Evolutionary conservation across 306 rosid species (phyloP).

Genomic region (Vigna trinervia): DNA sequence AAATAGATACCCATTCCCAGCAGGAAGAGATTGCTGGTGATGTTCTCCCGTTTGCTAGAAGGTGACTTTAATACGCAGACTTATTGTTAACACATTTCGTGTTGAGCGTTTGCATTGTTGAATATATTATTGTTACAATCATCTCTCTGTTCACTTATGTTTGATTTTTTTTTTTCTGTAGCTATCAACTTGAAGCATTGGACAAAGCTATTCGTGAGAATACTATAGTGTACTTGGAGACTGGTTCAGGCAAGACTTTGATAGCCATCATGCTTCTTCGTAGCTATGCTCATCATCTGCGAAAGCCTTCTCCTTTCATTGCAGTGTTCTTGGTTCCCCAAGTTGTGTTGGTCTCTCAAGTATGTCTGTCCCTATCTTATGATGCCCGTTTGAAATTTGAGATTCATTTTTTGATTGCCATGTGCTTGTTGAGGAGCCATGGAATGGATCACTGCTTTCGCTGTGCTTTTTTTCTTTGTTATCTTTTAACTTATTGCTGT

Average conservation of each 20-base stretch:
- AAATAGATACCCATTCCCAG: conserved; percentile 12
- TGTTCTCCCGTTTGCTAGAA: conserved; percentile 76
- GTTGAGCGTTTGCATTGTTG: neutral
- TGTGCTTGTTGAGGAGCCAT: neutral
- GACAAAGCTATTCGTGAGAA: conserved; percentile 65
- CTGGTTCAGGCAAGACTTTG: conserved; percentile 96
- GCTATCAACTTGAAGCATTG: conserved; percentile 87
- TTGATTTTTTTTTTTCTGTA: conserved; percentile 34
- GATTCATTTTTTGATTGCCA: neutral
- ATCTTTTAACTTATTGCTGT: neutral
- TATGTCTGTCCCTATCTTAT: conserved; percentile 37
- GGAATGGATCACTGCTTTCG: neutral
- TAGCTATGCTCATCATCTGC: conserved; percentile 67
- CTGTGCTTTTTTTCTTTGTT: neutral
- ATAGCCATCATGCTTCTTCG: conserved; percentile 90
- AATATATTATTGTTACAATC: neutral
- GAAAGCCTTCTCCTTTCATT: conserved; percentile 67
- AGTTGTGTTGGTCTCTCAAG: conserved; percentile 87
- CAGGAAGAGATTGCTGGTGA: conserved; percentile 36
- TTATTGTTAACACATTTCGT: neutral
- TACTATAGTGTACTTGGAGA: conserved; percentile 79
- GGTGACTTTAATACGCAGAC: conserved; percentile 43
- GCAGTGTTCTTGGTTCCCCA: conserved; percentile 85
- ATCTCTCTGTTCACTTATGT: neutral
- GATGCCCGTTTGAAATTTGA: conserved; percentile 15